Conservation (phyloP, 352 stramenopile genomes). For the Elongisporangium anandrum region DNA sequence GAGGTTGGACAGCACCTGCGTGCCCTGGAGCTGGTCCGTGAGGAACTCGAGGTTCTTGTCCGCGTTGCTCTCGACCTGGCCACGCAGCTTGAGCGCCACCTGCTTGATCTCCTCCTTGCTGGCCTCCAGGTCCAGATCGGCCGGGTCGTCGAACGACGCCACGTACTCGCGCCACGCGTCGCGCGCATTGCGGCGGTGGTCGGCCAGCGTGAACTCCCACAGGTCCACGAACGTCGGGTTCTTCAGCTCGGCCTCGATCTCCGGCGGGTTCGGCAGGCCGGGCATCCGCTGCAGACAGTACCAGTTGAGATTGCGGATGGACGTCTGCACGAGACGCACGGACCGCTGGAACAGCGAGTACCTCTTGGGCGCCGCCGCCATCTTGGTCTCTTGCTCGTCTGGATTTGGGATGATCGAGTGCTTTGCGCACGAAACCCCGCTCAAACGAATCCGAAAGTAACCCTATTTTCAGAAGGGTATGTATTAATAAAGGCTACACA, state of each 20-base stretch:
- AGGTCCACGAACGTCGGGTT: slow-evolving; percentile 62
- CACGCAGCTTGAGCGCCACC: slow-evolving; percentile 34
- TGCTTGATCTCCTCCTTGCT: slow-evolving; percentile 64
- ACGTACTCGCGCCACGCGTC: slow-evolving; percentile 78
- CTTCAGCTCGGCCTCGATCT: slow-evolving; percentile 37
- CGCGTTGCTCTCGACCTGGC: slow-evolving; percentile 51
- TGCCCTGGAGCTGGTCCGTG: slow-evolving; percentile 64
- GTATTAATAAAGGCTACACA: too few species aligned
- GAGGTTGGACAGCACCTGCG: slow-evolving; percentile 55
- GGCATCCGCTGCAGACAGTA: slow-evolving; percentile 58
- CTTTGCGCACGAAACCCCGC: not conserved
- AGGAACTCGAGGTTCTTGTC: slow-evolving; percentile 54
- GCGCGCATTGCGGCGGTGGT: slow-evolving; percentile 54
- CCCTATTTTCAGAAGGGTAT: too few species aligned
- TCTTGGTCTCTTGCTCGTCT: not conserved
- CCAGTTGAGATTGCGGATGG: slow-evolving; percentile 36
- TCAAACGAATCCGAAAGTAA: too few species aligned
- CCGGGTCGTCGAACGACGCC: slow-evolving; percentile 44
- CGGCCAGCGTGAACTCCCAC: slow-evolving; percentile 70
- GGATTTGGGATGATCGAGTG: not conserved
- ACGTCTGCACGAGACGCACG: slow-evolving; percentile 69
- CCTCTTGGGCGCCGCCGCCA: slow-evolving; percentile 26
- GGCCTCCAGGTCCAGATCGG: slow-evolving; percentile 49
- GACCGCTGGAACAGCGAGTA: slow-evolving; percentile 79
- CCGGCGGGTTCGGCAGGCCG: slow-evolving; percentile 65